Evolutionary conservation across 352 stramenopile genomes (phyloP).

Genomic region (Pythium vanterpoolii): DNA sequence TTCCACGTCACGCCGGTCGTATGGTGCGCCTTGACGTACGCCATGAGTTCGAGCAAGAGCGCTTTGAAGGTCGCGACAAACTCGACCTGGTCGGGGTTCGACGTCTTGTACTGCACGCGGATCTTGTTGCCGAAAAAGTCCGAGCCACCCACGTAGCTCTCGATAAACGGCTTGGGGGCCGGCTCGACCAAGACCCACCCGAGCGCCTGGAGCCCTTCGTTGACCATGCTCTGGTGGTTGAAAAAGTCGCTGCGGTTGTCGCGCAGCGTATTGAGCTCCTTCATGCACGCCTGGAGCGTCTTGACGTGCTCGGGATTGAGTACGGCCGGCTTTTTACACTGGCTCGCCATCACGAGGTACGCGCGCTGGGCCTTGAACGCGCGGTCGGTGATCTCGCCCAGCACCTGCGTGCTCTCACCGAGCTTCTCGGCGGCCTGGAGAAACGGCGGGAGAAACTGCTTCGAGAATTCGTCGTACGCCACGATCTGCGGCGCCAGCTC

Average conservation of each 20-base stretch:
- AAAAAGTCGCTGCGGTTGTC: conserved; percentile 82
- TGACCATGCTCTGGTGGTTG: conserved; percentile 88
- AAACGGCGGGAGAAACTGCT: conserved; percentile 81
- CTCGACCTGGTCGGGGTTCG: conserved; percentile 86
- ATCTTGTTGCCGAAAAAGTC: conserved; percentile 99
- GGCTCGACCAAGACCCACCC: conserved; percentile 81
- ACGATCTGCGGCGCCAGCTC: conserved; percentile 69
- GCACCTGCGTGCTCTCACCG: conserved; percentile 72
- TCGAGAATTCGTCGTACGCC: conserved; percentile 91
- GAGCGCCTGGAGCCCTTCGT: conserved; percentile 81
- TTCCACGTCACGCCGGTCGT: conserved; percentile 95
- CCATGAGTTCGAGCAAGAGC: conserved; percentile 88
- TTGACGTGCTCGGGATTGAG: conserved; percentile 70
- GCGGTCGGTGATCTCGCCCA: conserved; percentile 83
- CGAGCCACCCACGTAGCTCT: conserved; percentile 92
- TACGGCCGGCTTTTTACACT: conserved; percentile 91
- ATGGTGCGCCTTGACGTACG: conserved; percentile 95
- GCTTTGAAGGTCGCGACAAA: conserved; percentile 95
- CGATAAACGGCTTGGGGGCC: conserved; percentile 92
- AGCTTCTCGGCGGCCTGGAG: conserved; percentile 71
- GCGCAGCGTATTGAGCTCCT: conserved; percentile 75
- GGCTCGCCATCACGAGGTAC: conserved; percentile 91
- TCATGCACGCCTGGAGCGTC: conserved; percentile 70
- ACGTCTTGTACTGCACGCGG: conserved; percentile 94
- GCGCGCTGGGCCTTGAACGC: conserved; percentile 88